Evolutionary conservation across 192 early-diverging fungal species (phyloP), one percentile per base, ranked within the genome.

Genomic region (Glomus cerebriforme): DNA sequence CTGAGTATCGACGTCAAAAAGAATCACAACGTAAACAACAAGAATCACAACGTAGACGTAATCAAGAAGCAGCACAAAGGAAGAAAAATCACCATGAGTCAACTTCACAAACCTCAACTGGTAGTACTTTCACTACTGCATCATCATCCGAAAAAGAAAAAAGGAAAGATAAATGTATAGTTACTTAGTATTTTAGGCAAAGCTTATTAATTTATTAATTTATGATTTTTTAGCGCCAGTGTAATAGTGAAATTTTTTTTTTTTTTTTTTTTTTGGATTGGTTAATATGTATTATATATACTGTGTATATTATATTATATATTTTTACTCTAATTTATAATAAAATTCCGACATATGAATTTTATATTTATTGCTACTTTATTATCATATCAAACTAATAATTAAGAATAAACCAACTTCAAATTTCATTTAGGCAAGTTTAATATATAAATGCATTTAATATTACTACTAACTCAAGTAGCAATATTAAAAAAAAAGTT

Each of bases 21-120:
- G 54, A 58, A 22, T 31, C 13, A 45, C 77, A 82, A 26, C 75
- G 79, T n/a, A 62, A 73, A 35, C 76, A 78, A 71, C 7, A 66
- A n/a, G 8, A 82, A 80, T 22, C 29, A 37, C 49, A 54, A 24
- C 8, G 15, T 17, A 45, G 24, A 13, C 77, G 26, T 49, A 15
- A 64, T 43, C 78, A 54, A 35, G 54, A 35, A 24, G 49, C 22
- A 29, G 10, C 4, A 34, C 59, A 75, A 34, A 7, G 58, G 32
- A 54, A 43, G 34, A 22, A 59, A 75, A 75, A 60, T n/a, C 32
- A 66, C 2, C 29, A n/a, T 35, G 63, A 77, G 19, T 32, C 15
- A 37, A 49, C 13, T 22, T 39, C 75, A 19, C 63, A 77, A 43
- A 17, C 43, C n/a, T 77, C 75, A 26, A 43, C 62, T 45, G 60